Base-by-base conservation (phyloP, 331 rosid species). In the Malus hybrid region DNA sequence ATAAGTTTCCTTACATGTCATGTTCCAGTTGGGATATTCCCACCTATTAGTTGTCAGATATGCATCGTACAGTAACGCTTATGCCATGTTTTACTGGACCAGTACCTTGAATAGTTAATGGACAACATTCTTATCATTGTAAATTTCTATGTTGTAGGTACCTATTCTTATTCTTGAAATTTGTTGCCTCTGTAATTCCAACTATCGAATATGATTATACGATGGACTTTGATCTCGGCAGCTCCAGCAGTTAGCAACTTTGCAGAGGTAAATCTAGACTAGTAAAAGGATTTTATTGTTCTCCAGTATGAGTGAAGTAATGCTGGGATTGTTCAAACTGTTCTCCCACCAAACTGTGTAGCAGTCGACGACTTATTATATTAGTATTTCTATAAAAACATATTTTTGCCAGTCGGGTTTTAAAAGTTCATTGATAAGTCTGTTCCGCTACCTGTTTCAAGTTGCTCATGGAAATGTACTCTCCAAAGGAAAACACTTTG, bases 161-260 rank as follows among this genome's bases (percentile, higher is more conserved):
- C 84, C 86, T 93, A 48, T 91, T 93, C 90, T 84, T 93, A 66
- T 93, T 93, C 94, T 81, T 93, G 85, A 93, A 93, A 73, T 93
- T 93, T 67, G 88, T 93, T 82, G 98, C 98, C 57, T 93, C 98
- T 62, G 98, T 93, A 58, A 93, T 93, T 75, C 98, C 98, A 32
- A 93, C 97, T 8, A 93, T 93, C 3, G 98, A 93, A 83, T 93
- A 91, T 80, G 98, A 94, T 80, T 91, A 94, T 86, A 91, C 98
- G 5, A 94, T 94, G 95, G 98, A 94, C 89, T 88, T 93, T 22
- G 97, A 94, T 86, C 93, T 94, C 62, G 97, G 98, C 50, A 87
- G 93, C 93, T 85, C 97, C 80, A 91, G 95, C 91, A 79, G 52
- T 68, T 86, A 93, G 34, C 50, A 61, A 57, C 48, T 44, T 39